phyloP scores from a whole-genome alignment of 345 rosid species.

The Lepidium africanum region DNA sequence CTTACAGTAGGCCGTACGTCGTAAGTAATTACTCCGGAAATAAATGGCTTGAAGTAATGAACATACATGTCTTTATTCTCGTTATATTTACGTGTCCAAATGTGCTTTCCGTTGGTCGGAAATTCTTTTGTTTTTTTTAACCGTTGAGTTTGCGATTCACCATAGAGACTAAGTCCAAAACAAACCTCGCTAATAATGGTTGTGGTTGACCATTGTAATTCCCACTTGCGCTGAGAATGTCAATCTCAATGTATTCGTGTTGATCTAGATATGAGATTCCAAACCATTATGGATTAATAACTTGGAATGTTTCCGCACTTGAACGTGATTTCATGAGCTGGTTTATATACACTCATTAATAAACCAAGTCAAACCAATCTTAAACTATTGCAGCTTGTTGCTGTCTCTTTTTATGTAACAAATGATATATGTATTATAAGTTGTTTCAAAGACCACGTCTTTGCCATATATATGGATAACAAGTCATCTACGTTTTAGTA shows the following conservation, averaged over 20 bases:
- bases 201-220: not conserved
- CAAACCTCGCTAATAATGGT: constrained; percentile 9
- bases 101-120: constrained; percentile 23
- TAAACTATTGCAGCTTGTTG: not conserved
- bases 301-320: not conserved
- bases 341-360: not conserved
- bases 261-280: not conserved
- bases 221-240: not conserved
- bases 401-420: not conserved
- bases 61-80: not conserved
- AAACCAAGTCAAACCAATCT: constrained; percentile 2
- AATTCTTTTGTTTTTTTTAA: not conserved
- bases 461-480: not conserved
- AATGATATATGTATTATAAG: not conserved
- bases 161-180: constrained; percentile 10
- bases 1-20: too few species aligned
- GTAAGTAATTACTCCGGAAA: too few species aligned
- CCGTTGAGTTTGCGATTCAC: constrained; percentile 18
- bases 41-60: not conserved
- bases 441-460: constrained; percentile 7
- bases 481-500: not conserved
- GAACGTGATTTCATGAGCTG: not conserved
- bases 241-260: too few species aligned
- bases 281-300: not conserved
- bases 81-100: constrained; percentile 33